A percentile compares a stretch with the other conserved stretches of the same genome.
These are phyloP conservation scores for Prunella vulgaris DNA, from an alignment of 257 asterid genomes.

Conservation along the genomic window DNA sequence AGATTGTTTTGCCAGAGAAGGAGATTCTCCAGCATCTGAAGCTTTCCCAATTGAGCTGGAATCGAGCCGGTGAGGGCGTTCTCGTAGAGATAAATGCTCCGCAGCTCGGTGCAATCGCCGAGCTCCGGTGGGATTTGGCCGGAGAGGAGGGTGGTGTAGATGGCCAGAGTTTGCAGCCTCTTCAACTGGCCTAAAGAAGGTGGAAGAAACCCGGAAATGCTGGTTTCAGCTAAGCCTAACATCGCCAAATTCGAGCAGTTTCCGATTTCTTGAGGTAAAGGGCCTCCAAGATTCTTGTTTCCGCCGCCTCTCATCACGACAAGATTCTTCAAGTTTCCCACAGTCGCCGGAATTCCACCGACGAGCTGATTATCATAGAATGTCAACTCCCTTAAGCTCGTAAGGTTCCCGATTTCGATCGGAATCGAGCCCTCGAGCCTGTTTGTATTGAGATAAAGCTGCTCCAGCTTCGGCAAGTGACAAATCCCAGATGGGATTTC, in stretches of 20 bases:
- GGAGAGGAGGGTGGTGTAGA: constrained; percentile 64
- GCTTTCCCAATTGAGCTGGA: constrained; percentile 50
- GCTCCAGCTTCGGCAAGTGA: constrained; percentile 38
- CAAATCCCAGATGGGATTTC: constrained; percentile 48
- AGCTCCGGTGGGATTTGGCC: constrained; percentile 77
- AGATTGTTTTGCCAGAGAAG: constrained; percentile 66
- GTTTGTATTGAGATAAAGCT: constrained; percentile 51
- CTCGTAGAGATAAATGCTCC: constrained; percentile 52
- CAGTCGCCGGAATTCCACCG: constrained; percentile 49
- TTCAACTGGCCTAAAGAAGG: constrained; percentile 51
- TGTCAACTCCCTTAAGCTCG: constrained; percentile 35
- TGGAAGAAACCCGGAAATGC: constrained; percentile 70
- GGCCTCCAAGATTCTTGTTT: constrained; percentile 63
- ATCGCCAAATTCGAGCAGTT: constrained; percentile 47
- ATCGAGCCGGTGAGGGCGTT: constrained; percentile 67
- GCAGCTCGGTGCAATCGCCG: constrained; percentile 48
- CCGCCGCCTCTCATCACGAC: constrained; percentile 69
- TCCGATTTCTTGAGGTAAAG: constrained; percentile 62
- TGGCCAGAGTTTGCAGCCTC: constrained; percentile 52
- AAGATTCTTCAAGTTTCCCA: constrained; percentile 52
- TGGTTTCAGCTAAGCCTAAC: constrained; percentile 71
- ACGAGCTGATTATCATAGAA: constrained; percentile 60
- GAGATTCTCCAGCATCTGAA: constrained; percentile 42
- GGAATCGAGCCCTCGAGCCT: constrained; percentile 53
- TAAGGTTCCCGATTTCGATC: constrained; percentile 44